Evolutionary conservation across 495 filamentous ascomycete genomes (phyloP).

Genomic region (Aspergillus affinis): DNA sequence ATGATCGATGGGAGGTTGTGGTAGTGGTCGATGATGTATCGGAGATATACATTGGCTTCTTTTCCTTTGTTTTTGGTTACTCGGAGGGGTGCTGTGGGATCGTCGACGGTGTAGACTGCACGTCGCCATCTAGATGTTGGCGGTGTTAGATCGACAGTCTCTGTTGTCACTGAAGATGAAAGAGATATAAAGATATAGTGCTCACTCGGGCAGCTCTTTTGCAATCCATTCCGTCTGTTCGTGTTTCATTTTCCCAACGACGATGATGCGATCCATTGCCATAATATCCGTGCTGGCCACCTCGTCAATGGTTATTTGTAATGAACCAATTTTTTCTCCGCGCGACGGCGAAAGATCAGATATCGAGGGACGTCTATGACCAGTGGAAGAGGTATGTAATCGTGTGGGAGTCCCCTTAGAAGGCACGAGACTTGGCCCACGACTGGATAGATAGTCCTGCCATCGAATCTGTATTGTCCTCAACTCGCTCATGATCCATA

Average conservation of each 20-base stretch:
- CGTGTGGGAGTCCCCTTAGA: not conserved
- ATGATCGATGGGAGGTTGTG: slow-evolving; percentile 44
- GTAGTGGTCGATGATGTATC: slow-evolving; percentile 54
- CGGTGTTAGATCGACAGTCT: not conserved
- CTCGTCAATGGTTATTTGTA: not conserved
- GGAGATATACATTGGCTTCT: slow-evolving; percentile 50
- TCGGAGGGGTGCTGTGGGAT: slow-evolving; percentile 41
- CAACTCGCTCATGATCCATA: slow-evolving; percentile 5
- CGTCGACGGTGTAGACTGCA: slow-evolving; percentile 62
- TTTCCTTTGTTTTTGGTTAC: slow-evolving; percentile 48
- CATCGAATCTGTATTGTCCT: not conserved
- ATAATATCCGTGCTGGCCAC: not conserved
- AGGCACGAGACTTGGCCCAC: not conserved
- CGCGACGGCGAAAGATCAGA: slow-evolving; percentile 3
- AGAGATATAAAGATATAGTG: not conserved
- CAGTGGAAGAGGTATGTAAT: not conserved
- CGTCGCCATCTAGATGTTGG: slow-evolving; percentile 37
- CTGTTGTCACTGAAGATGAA: not conserved
- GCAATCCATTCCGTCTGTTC: slow-evolving; percentile 45
- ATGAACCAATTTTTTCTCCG: not conserved
- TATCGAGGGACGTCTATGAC: not conserved
- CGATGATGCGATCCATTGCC: slow-evolving; percentile 32
- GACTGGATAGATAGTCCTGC: not conserved
- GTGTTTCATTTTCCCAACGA: slow-evolving; percentile 37
- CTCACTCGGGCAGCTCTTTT: slow-evolving; percentile 40